Base-by-base conservation (phyloP, 192 early-diverging fungal genomes). In the Phlyctochytrium planicorne region DNA sequence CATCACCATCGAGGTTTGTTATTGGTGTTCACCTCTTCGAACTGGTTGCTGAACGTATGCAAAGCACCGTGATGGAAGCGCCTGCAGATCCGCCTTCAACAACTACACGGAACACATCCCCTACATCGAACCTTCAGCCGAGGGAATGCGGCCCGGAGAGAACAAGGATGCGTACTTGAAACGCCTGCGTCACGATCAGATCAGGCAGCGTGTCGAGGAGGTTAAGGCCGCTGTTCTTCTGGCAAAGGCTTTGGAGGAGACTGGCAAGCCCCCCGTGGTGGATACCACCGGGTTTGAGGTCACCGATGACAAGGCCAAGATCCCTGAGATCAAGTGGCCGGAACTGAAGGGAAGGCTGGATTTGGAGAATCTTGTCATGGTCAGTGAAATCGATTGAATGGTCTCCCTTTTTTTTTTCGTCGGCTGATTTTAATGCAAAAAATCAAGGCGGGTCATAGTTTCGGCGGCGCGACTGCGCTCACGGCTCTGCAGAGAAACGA, bases 381-480 rank as follows among this genome's bases (percentile, higher is more conserved):
- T 65, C n/a, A n/a, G n/a, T n/a, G n/a, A n/a, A n/a, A n/a, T n/a
- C n/a, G 12, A n/a, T n/a, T n/a, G n/a, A n/a, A n/a, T n/a, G n/a
- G n/a, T n/a, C n/a, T n/a, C n/a, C n/a, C n/a, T n/a, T n/a, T n/a
- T n/a, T n/a, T n/a, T n/a, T n/a, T n/a, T n/a, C n/a, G n/a, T n/a
- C n/a, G n/a, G n/a, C n/a, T n/a, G n/a, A n/a, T n/a, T n/a, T n/a
- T n/a, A n/a, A n/a, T n/a, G n/a, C n/a, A n/a, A n/a, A n/a, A n/a
- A n/a, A n/a, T n/a, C n/a, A n/a, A n/a, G n/a, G n/a, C n/a, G 55
- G 69, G 69, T 33, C 69, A 71, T 50, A 59, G 53, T 29, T 71
- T 64, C 35, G 69, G 69, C 10, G 69, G 53, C 30, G 69, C 63
- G 30, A 71, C 69, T 17, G 62, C 33, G 6, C 20, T 71, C 4